Percentiles rank a stretch among this genome's conserved stretches.
phyloP scores from a whole-genome alignment of 768 basidiomycete species.

The Pulveroboletus sp. region DNA sequence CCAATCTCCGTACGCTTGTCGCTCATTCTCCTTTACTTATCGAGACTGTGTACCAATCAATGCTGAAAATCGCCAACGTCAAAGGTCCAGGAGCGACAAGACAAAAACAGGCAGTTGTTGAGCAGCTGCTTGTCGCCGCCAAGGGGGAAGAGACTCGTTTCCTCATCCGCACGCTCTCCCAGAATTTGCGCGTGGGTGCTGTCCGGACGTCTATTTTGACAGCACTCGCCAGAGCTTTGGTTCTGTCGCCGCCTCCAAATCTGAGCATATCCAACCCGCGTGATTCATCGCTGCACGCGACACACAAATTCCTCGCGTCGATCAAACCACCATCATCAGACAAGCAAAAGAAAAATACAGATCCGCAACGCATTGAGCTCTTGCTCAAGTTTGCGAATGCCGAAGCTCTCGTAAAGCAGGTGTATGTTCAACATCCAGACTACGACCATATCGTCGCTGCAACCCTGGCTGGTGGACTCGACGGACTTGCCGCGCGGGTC shows the following conservation, averaged over 20 bases:
- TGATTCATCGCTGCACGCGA: conserved; percentile 29
- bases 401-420: conserved; percentile 60
- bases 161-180: conserved; percentile 67
- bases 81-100: conserved; percentile 75
- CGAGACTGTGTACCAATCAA: conserved; percentile 57
- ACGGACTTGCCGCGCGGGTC: conserved; percentile 53
- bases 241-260: conserved; percentile 45
- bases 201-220: conserved; percentile 78
- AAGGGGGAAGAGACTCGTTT: conserved; percentile 86
- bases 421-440: conserved; percentile 76
- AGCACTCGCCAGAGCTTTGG: conserved; percentile 75
- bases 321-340: conserved; percentile 13
- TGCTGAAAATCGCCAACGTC: conserved; percentile 60
- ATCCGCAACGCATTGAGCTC: conserved; percentile 34
- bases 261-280: conserved; percentile 14
- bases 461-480: conserved; percentile 56
- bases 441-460: conserved; percentile 65
- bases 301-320: conserved; percentile 16
- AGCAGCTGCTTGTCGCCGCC: conserved; percentile 78
- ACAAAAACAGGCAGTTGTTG: conserved; percentile 72
- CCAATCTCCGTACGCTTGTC: conserved; percentile 66
- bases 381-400: conserved; percentile 46
- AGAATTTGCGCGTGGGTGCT: conserved; percentile 83
- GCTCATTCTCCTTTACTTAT: conserved; percentile 67
- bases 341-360: conserved; percentile 29